Evolutionary conservation across 352 stramenopile genomes (phyloP).

Genomic region (Globisporangium canariense): DNA sequence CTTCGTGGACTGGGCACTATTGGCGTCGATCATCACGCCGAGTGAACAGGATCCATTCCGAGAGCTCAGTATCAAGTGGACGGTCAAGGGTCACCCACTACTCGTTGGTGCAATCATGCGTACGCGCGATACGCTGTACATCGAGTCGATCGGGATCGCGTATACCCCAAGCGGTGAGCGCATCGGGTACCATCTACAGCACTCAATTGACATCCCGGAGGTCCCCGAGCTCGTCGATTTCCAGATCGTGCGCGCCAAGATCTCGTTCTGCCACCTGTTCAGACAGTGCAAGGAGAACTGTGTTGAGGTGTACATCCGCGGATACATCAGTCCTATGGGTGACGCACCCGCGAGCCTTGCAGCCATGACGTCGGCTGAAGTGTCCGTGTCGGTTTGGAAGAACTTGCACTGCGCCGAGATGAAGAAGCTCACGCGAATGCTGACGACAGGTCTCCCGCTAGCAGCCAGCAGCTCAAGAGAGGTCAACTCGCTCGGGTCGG

Average conservation of each 20-base stretch:
- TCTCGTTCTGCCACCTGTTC: constrained; percentile 39
- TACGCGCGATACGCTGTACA: constrained; percentile 50
- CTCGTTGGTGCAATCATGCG: constrained; percentile 39
- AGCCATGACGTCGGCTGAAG: not conserved
- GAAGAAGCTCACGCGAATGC: constrained; percentile 38
- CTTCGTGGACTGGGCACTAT: constrained; percentile 41
- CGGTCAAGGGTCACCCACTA: constrained; percentile 36
- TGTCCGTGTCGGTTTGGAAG: not conserved
- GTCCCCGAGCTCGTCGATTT: constrained; percentile 30
- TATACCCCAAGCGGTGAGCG: constrained; percentile 33
- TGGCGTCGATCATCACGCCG: constrained; percentile 34
- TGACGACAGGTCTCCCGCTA: too few relatives aligned
- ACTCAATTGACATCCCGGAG: constrained; percentile 37
- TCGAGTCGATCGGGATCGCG: constrained; percentile 46
- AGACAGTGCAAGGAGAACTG: constrained; percentile 23
- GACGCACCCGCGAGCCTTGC: not conserved
- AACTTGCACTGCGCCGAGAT: constrained; percentile 32
- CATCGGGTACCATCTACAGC: constrained; percentile 49
- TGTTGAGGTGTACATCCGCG: constrained; percentile 26
- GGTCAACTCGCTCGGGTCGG: too few relatives aligned
- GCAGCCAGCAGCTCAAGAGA: too few relatives aligned
- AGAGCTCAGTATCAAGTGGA: constrained; percentile 45
- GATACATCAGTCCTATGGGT: too few relatives aligned
- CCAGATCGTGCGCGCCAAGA: constrained; percentile 32
- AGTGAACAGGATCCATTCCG: constrained; percentile 39